A percentile compares a stretch with the other conserved stretches of the same genome.
Conservation (phyloP, 768 basidiomycete species). For the Tephrocybe sp. region DNA sequence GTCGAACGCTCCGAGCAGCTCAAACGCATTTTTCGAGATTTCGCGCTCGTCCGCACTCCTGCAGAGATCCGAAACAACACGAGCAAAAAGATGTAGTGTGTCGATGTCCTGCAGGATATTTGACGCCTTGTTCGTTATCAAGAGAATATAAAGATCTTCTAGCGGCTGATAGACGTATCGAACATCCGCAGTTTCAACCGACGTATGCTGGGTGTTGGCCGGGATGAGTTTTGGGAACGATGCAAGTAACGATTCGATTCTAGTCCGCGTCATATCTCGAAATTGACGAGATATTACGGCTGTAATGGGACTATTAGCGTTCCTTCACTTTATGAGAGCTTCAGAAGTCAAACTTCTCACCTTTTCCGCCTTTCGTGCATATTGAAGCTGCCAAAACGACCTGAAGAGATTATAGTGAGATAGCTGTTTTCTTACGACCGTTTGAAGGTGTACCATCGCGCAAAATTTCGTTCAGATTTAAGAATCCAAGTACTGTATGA, state of each 20-base stretch:
- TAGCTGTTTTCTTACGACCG: not conserved
- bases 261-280: conserved; percentile 85
- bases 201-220: conserved; percentile 91
- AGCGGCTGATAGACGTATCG: conserved; percentile 97
- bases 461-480: not conserved
- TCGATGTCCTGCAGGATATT: conserved; percentile 99
- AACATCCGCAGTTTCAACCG: conserved; percentile 93
- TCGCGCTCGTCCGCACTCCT: conserved; percentile 85
- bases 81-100: conserved; percentile 90
- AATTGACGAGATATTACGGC: conserved; percentile 97
- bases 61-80: conserved; percentile 91
- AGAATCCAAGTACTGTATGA: too few species aligned
- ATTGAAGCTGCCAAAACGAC: conserved; percentile 93
- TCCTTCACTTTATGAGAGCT: not conserved
- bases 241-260: conserved; percentile 93
- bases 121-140: conserved; percentile 98
- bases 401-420: conserved; percentile 37
- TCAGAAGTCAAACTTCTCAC: conserved; percentile 41
- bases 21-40: conserved; percentile 88
- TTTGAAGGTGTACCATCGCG: conserved; percentile 11
- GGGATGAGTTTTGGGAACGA: conserved; percentile 98
- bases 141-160: conserved; percentile 94
- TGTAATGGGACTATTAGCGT: conserved; percentile 29
- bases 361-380: conserved; percentile 93
- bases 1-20: conserved; percentile 93